phyloP scores from a whole-genome alignment of 2,329 filamentous ascomycete species.

The Fusarium vanettenii region DNA sequence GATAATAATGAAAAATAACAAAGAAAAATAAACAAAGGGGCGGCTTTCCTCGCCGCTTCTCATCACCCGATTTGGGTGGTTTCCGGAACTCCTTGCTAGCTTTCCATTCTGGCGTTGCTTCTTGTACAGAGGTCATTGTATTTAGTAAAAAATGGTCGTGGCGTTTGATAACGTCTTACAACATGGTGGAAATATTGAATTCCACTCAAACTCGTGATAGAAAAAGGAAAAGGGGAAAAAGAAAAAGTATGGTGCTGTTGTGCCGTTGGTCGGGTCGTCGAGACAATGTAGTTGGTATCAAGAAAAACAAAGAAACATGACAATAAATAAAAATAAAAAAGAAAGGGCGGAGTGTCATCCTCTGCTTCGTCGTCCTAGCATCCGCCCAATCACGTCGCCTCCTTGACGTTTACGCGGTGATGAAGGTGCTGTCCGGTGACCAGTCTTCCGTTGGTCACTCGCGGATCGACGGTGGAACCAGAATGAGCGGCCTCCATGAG shows the following conservation, averaged over 20 bases:
- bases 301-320: slow-evolving; percentile 20
- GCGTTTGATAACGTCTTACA: slow-evolving; percentile 27
- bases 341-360: slow-evolving; percentile 20
- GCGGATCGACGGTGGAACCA: slow-evolving; percentile 56
- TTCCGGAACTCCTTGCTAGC: slow-evolving; percentile 32
- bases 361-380: slow-evolving; percentile 50
- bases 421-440: slow-evolving; percentile 38
- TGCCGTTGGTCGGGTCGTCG: slow-evolving; percentile 30
- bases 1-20: neutral
- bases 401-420: slow-evolving; percentile 46
- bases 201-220: slow-evolving; percentile 17
- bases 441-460: slow-evolving; percentile 44
- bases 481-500: slow-evolving; percentile 50
- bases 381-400: slow-evolving; percentile 51
- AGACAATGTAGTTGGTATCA: slow-evolving; percentile 40
- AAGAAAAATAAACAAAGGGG: slow-evolving; percentile 22
- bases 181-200: neutral
- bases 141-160: slow-evolving; percentile 7
- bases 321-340: neutral
- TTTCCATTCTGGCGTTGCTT: slow-evolving; percentile 11
- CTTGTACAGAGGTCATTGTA: slow-evolving; percentile 10
- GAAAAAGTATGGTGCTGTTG: slow-evolving; percentile 1
- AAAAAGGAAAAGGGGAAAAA: neutral
- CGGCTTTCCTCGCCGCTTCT: slow-evolving; percentile 8
- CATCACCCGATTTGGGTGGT: slow-evolving; percentile 1